Evolutionary conservation across 345 rosid genomes (phyloP).

Genomic region (Arabidopsis arenosa): DNA sequence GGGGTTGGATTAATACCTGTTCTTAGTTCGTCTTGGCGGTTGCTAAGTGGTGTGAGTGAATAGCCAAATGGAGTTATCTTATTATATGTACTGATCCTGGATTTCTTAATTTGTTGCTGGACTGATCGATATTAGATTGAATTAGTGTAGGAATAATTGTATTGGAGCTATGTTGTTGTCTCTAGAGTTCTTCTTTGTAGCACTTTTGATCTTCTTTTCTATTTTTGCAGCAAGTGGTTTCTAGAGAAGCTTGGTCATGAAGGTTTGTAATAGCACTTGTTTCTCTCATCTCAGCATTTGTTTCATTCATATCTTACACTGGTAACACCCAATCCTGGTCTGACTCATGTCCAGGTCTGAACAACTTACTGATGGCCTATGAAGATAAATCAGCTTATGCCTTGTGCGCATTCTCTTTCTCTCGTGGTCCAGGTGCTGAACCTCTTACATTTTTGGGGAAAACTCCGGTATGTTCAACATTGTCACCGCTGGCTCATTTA

Average conservation of each 20-base stretch:
- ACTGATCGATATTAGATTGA: slow-evolving; percentile 14
- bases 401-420: slow-evolving; percentile 82
- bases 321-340: not conserved
- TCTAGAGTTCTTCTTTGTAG: slow-evolving; percentile 19
- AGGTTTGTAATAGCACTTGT: slow-evolving; percentile 56
- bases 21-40: not conserved
- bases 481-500: not conserved
- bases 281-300: not conserved
- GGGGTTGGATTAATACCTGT: not conserved
- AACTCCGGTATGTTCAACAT: slow-evolving; percentile 63
- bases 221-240: slow-evolving; percentile 86
- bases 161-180: not conserved
- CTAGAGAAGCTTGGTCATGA: slow-evolving; percentile 89
- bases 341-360: slow-evolving; percentile 58
- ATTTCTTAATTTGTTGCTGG: slow-evolving; percentile 19
- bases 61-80: not conserved
- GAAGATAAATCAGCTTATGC: slow-evolving; percentile 97
- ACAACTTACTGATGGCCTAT: slow-evolving; percentile 84
- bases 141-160: not conserved
- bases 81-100: not conserved
- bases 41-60: slow-evolving; percentile 4
- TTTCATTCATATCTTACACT: slow-evolving; percentile 15
- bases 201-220: slow-evolving; percentile 31
- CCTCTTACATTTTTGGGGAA: slow-evolving; percentile 79
- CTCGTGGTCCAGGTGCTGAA: slow-evolving; percentile 73